Evolutionary conservation across 306 rosid genomes (phyloP).

Genomic region (Quercus ilex): DNA sequence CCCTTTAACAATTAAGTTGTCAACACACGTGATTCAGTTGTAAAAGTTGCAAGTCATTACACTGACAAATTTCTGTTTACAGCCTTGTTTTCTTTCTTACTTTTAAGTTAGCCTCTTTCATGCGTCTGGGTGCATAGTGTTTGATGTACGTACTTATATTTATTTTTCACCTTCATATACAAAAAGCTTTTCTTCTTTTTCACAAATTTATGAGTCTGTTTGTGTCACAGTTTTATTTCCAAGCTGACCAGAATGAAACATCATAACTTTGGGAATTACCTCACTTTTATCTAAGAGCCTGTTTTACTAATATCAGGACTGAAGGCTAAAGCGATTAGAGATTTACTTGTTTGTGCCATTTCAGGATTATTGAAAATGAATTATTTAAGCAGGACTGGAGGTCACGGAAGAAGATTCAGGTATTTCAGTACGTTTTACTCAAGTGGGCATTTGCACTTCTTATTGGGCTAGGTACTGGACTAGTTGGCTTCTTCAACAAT

Average conservation of each 20-base stretch:
- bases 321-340: constrained; percentile 4
- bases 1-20: no score
- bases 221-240: neutral
- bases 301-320: constrained; percentile 14
- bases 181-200: neutral
- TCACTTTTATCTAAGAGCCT: neutral
- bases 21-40: no score
- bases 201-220: neutral
- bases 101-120: neutral
- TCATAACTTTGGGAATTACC: neutral
- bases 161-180: neutral
- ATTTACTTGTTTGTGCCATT: constrained; percentile 18
- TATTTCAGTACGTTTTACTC: constrained; percentile 64
- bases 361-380: constrained; percentile 82
- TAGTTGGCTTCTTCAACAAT: constrained; percentile 76
- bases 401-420: constrained; percentile 57
- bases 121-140: neutral
- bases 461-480: constrained; percentile 79
- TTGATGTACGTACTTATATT: neutral
- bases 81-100: neutral
- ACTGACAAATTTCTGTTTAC: neutral
- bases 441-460: constrained; percentile 88
- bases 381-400: constrained; percentile 90
- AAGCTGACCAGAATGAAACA: neutral
- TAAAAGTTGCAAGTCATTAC: neutral